Percentiles rank a stretch among this genome's conserved stretches.
These are phyloP conservation scores for Lumnitzera littorea DNA, from an alignment of 345 rosid species.

Conservation along the genomic window DNA sequence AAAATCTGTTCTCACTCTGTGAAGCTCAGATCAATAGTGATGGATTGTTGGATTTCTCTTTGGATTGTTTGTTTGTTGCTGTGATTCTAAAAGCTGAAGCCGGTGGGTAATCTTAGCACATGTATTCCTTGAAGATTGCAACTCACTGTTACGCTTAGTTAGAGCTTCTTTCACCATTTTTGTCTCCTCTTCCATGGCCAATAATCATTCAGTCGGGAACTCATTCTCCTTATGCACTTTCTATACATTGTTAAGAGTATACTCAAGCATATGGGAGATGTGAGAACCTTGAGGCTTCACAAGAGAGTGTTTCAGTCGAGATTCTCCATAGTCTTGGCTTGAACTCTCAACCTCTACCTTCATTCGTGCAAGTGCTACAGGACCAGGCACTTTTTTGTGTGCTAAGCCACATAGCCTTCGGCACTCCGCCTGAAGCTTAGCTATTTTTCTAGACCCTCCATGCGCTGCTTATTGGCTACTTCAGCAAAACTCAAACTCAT, in stretches of 20 bases:
- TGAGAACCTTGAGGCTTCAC: slow-evolving; percentile 59
- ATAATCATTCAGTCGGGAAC: slow-evolving; percentile 63
- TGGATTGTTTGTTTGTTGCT: slow-evolving; percentile 28
- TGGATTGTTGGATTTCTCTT: slow-evolving; percentile 41
- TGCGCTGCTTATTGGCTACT: slow-evolving; percentile 79
- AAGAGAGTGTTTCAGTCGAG: slow-evolving; percentile 66
- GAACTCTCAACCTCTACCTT: slow-evolving; percentile 91
- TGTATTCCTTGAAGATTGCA: slow-evolving; percentile 85
- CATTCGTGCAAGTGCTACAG: slow-evolving; percentile 99
- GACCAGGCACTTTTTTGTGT: slow-evolving; percentile 95
- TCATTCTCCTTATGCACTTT: slow-evolving; percentile 74
- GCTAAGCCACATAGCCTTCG: slow-evolving; percentile 85
- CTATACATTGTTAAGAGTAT: slow-evolving; percentile 55
- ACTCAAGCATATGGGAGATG: slow-evolving; percentile 46
- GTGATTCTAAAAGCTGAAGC: slow-evolving; percentile 75
- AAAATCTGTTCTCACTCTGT: too few species aligned
- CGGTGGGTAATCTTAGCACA: slow-evolving; percentile 75
- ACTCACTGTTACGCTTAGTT: slow-evolving; percentile 84
- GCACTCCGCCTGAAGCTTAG: slow-evolving; percentile 89
- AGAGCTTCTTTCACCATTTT: slow-evolving; percentile 97
- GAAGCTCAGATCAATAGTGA: too few species aligned
- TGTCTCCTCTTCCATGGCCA: slow-evolving; percentile 95
- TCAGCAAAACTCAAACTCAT: slow-evolving; percentile 95
- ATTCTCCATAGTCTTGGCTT: slow-evolving; percentile 72
- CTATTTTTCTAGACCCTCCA: slow-evolving; percentile 88